Evolutionary conservation across 306 rosid genomes (phyloP).

Genomic region (Purshia tridentata): DNA sequence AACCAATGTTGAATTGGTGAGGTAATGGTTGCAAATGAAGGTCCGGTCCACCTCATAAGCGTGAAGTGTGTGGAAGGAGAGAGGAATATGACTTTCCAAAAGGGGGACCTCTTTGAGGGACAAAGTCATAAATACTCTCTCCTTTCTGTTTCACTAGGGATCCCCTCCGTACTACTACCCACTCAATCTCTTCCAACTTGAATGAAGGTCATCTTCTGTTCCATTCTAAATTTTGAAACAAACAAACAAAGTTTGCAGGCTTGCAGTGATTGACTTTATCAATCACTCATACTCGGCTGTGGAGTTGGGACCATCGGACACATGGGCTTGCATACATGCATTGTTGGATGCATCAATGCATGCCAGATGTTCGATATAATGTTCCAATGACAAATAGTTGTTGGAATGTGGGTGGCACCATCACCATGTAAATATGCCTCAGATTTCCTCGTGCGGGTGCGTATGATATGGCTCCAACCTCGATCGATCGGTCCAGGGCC

Average conservation of each 20-base stretch:
- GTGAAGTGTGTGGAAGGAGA: neutral
- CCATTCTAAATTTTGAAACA: neutral
- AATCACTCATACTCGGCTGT: neutral
- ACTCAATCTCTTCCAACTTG: neutral
- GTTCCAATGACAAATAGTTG: neutral
- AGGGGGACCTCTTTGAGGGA: constrained; percentile 20
- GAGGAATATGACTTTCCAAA: neutral
- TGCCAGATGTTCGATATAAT: too few species aligned
- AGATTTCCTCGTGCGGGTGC: constrained; percentile 24
- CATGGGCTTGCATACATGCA: constrained; percentile 8
- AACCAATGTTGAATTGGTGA: too few species aligned
- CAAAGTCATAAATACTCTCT: neutral
- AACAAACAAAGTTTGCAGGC: neutral
- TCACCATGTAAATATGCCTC: neutral
- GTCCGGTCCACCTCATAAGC: neutral
- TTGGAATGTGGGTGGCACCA: constrained; percentile 6
- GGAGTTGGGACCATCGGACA: constrained; percentile 5
- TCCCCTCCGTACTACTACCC: constrained; percentile 18
- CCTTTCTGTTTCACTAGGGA: constrained; percentile 12
- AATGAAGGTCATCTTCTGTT: neutral
- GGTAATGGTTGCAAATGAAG: neutral
- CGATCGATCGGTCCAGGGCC: constrained; percentile 19
- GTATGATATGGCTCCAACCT: too few species aligned
- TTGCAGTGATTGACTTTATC: neutral
- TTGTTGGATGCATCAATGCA: neutral